These are phyloP conservation scores for Phytophthora rubi DNA, from an alignment of 352 stramenopile genomes.

Conservation along the genomic window DNA sequence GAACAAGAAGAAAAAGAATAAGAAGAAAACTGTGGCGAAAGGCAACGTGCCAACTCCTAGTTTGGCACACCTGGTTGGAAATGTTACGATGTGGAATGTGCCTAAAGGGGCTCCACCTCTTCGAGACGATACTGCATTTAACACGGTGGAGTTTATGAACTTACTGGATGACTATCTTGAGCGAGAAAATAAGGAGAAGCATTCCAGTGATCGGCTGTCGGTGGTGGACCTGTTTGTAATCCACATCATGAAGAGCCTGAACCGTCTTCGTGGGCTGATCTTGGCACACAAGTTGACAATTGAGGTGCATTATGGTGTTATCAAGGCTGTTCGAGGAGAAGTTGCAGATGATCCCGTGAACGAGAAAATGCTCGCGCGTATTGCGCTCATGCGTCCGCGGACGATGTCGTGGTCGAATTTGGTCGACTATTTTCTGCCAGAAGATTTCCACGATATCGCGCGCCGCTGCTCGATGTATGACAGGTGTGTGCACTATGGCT, in stretches of 20 bases:
- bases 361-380: slow-evolving; percentile 19
- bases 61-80: slow-evolving; percentile 16
- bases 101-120: slow-evolving; percentile 18
- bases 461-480: slow-evolving; percentile 27
- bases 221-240: slow-evolving; percentile 38
- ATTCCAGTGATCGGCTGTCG: slow-evolving; percentile 8
- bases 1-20: slow-evolving; percentile 16
- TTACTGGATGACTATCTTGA: slow-evolving; percentile 17
- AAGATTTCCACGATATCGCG: slow-evolving; percentile 41
- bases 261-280: slow-evolving; percentile 28
- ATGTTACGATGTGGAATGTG: slow-evolving; percentile 37
- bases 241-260: slow-evolving; percentile 24
- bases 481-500: slow-evolving; percentile 23
- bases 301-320: slow-evolving; percentile 27
- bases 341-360: slow-evolving; percentile 3
- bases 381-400: slow-evolving; percentile 25
- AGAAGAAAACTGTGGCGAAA: neutral
- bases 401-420: slow-evolving; percentile 39
- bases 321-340: slow-evolving; percentile 29
- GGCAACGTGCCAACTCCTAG: neutral
- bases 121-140: slow-evolving; percentile 20
- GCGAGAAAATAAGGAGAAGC: slow-evolving; percentile 9
- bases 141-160: slow-evolving; percentile 22
- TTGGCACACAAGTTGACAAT: slow-evolving; percentile 21
- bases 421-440: slow-evolving; percentile 26